Evolutionary conservation across 176 grass and related monocot species (phyloP).

Genomic region (Zea luxurians): DNA sequence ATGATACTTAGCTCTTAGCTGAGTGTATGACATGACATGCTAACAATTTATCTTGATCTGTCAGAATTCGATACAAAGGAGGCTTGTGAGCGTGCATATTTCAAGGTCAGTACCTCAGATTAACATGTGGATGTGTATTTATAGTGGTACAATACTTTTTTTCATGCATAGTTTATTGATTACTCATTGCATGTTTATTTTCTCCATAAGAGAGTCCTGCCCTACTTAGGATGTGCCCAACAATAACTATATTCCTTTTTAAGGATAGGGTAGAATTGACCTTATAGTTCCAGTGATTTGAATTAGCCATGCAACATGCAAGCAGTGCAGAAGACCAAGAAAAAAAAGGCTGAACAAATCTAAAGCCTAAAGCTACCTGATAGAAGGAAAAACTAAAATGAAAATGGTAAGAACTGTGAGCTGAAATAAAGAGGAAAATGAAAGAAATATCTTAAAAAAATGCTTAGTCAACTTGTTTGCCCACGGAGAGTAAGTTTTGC

Average conservation of each 20-base stretch:
- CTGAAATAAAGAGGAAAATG: neutral
- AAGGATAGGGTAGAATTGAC: neutral
- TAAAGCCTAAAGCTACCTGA: neutral
- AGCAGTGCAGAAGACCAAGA: neutral
- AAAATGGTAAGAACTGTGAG: neutral
- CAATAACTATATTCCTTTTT: neutral
- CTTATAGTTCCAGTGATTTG: neutral
- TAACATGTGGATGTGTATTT: constrained; percentile 14
- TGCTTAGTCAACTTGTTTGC: neutral
- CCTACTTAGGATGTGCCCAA: neutral
- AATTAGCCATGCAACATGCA: neutral
- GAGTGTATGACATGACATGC: constrained; percentile 2
- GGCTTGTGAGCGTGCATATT: constrained; percentile 86
- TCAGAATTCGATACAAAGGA: constrained; percentile 83
- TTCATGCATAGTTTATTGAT: neutral
- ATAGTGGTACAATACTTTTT: neutral
- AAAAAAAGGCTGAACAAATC: neutral
- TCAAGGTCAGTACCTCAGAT: constrained; percentile 63
- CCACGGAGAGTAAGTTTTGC: neutral
- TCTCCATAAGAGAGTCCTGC: neutral
- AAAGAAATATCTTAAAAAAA: neutral
- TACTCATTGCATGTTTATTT: constrained; percentile 1
- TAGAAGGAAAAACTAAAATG: neutral
- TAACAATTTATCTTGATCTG: constrained; percentile 38
- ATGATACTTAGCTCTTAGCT: neutral